These are phyloP conservation scores for Noccaea caerulescens DNA, from an alignment of 345 rosid species.

Conservation along the genomic window DNA sequence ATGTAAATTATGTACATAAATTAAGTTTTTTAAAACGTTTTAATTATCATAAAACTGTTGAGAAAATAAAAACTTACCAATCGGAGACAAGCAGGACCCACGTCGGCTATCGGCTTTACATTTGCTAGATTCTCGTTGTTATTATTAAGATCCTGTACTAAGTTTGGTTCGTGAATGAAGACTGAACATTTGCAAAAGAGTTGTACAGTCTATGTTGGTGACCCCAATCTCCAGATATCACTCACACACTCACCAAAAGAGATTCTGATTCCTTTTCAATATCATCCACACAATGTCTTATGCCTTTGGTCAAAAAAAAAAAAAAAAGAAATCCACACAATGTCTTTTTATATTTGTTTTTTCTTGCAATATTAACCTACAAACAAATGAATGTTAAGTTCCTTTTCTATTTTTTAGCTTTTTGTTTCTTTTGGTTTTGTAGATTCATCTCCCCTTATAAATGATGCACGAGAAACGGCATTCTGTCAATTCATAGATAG, in stretches of 20 bases:
- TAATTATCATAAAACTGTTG: too few relatives aligned
- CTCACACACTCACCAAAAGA: constrained; percentile 33
- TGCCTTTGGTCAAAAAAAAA: too few relatives aligned
- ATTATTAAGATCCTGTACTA: not conserved
- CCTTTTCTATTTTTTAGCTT: not conserved
- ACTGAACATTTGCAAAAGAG: constrained; percentile 3
- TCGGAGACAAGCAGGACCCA: constrained; percentile 7
- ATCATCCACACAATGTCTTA: constrained; percentile 25
- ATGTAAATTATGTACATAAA: too few relatives aligned
- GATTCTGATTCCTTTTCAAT: constrained; percentile 37
- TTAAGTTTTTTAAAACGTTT: too few relatives aligned
- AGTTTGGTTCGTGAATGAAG: constrained; percentile 40
- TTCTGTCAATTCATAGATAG: constrained; percentile 24
- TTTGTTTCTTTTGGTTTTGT: constrained; percentile 1
- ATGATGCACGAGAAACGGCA: constrained; percentile 11
- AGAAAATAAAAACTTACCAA: not conserved
- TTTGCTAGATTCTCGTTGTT: constrained; percentile 1
- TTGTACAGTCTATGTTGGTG: constrained; percentile 29
- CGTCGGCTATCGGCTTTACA: constrained; percentile 4
- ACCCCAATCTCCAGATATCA: constrained; percentile 27
- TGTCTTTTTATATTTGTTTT: not conserved
- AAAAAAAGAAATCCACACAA: too few relatives aligned
- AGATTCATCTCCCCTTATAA: constrained; percentile 39
- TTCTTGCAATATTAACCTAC: not conserved
- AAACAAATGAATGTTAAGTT: not conserved